Percentiles rank a stretch among this genome's conserved stretches.
These are phyloP conservation scores for Pythium dissimile DNA, from an alignment of 352 stramenopile species.

Conservation along the genomic window DNA sequence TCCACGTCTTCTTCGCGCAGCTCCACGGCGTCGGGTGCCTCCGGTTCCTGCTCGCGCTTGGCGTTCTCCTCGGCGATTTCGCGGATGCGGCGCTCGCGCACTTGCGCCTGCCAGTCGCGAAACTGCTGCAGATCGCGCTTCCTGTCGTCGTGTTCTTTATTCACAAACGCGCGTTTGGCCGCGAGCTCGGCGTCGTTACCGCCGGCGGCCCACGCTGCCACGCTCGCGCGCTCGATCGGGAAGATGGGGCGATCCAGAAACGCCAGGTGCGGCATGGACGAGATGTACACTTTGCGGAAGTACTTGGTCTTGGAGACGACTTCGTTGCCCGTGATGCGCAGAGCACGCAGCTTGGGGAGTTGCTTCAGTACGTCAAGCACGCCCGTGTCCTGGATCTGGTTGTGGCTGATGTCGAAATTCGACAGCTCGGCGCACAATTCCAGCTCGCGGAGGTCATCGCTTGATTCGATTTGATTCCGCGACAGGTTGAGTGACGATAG, in stretches of 20 bases:
- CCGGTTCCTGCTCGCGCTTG: slow-evolving; percentile 34
- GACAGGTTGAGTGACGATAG: slow-evolving; percentile 89
- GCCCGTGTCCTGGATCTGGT: slow-evolving; percentile 80
- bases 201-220: slow-evolving; percentile 85
- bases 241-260: slow-evolving; percentile 96
- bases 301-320: slow-evolving; percentile 89
- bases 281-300: slow-evolving; percentile 93
- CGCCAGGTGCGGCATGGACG: slow-evolving; percentile 69
- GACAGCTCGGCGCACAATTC: slow-evolving; percentile 61
- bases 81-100: slow-evolving; percentile 55
- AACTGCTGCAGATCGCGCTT: slow-evolving; percentile 68
- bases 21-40: slow-evolving; percentile 21
- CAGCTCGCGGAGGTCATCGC: slow-evolving; percentile 74
- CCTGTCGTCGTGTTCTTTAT: slow-evolving; percentile 72
- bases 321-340: slow-evolving; percentile 88
- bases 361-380: slow-evolving; percentile 79
- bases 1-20: slow-evolving; percentile 27
- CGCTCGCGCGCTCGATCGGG: slow-evolving; percentile 80
- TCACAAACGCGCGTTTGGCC: slow-evolving; percentile 71
- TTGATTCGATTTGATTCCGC: slow-evolving; percentile 83
- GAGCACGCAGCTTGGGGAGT: slow-evolving; percentile 75
- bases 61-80: slow-evolving; percentile 52
- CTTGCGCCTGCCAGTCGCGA: slow-evolving; percentile 69
- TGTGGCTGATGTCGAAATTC: slow-evolving; percentile 93
- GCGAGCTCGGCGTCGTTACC: slow-evolving; percentile 87